Percentiles rank a stretch among this genome's conserved stretches.
Evolutionary conservation across 208 protist genomes (phyloP).

Genomic region (Novymonas esmeraldas): DNA sequence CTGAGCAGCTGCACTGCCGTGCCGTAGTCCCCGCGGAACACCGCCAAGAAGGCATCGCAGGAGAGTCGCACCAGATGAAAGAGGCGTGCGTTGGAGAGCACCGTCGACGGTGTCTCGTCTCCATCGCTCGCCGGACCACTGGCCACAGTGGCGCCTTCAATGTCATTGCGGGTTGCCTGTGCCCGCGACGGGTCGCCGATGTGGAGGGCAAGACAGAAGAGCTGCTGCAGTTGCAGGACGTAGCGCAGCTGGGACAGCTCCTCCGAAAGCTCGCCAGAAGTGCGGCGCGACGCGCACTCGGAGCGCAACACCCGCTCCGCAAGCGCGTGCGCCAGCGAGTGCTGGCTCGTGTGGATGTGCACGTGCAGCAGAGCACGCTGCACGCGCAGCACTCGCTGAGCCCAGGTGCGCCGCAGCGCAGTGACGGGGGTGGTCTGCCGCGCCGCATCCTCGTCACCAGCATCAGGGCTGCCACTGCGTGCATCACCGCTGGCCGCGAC

Average conservation of each 20-base stretch:
- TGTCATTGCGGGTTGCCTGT: constrained; percentile 6
- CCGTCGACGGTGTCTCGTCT: not conserved
- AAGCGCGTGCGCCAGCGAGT: constrained; percentile 50
- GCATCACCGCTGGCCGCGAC: not conserved
- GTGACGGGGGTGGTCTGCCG: not conserved
- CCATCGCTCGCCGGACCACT: not conserved
- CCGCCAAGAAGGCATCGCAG: constrained; percentile 25
- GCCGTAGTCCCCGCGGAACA: constrained; percentile 22
- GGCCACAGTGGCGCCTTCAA: not conserved
- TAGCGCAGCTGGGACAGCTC: constrained; percentile 33
- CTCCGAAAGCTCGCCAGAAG: constrained; percentile 22
- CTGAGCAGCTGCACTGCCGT: constrained; percentile 16
- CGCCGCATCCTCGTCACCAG: not conserved
- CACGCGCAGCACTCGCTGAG: constrained; percentile 44
- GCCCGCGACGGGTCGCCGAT: constrained; percentile 26
- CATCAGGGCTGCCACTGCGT: not conserved
- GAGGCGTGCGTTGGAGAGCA: constrained; percentile 14
- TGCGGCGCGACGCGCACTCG: constrained; percentile 25
- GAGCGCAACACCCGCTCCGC: constrained; percentile 47
- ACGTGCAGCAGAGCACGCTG: constrained; percentile 64
- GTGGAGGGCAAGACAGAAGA: constrained; percentile 42
- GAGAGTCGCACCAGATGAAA: constrained; percentile 8
- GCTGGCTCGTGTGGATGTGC: constrained; percentile 58
- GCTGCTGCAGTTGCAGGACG: constrained; percentile 41
- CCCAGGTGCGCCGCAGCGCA: constrained; percentile 31